phyloP scores from a whole-genome alignment of 371 early-diverging fungal species.

The Rhizomucor pusillus region DNA sequence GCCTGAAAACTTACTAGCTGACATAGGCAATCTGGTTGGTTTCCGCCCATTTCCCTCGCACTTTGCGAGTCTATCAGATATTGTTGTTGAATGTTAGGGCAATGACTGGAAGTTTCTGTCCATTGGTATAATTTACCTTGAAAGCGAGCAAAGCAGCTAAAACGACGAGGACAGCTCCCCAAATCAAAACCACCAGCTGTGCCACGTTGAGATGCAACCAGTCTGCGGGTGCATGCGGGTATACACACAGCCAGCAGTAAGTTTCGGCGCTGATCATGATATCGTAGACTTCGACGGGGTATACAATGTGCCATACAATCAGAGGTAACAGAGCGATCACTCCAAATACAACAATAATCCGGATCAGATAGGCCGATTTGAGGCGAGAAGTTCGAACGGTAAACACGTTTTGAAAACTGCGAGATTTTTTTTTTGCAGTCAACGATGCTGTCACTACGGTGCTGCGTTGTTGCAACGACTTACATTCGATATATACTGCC shows the following conservation, averaged over 20 bases:
- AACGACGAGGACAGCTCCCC: conserved; percentile 21
- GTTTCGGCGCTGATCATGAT: conserved; percentile 6
- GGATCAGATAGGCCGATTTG: conserved; percentile 30
- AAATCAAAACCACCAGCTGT: conserved; percentile 19
- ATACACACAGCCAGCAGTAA: conserved; percentile 35
- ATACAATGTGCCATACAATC: conserved; percentile 27
- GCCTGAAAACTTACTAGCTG: conserved; percentile 41
- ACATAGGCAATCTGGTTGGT: conserved; percentile 44
- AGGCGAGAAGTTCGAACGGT: conserved; percentile 33
- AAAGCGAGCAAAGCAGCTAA: conserved; percentile 36
- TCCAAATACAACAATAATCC: conserved; percentile 23
- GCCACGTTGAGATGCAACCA: conserved; percentile 22
- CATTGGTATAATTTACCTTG: conserved; percentile 20
- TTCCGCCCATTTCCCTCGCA: conserved; percentile 41
- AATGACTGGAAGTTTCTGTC: background rate
- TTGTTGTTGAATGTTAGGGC: background rate
- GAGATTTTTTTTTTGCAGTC: background rate
- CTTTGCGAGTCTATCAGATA: conserved; percentile 28
- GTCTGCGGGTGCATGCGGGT: conserved; percentile 16
- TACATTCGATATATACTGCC: conserved; percentile 44
- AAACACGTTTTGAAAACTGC: conserved; percentile 44
- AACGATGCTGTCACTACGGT: background rate
- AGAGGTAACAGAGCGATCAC: conserved; percentile 20
- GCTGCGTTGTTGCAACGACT: background rate
- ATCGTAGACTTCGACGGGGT: conserved; percentile 13